Evolutionary conservation across 805 yeast species (phyloP).

Genomic region (Lachancea fermentati): DNA sequence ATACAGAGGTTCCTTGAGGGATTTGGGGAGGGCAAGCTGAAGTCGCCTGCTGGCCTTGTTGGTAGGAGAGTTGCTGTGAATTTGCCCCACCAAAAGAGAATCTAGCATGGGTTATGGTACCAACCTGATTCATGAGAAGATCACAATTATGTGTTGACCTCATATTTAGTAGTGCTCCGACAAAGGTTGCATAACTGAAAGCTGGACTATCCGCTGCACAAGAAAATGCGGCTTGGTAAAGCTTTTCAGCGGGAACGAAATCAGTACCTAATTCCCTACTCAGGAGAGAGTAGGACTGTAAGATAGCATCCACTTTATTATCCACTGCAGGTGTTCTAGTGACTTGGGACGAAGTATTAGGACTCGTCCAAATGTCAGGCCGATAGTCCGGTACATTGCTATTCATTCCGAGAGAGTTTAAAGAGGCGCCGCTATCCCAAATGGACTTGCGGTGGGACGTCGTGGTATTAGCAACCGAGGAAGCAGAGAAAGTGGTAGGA

Average conservation of each 20-base stretch:
- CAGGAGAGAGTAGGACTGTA: constrained; percentile 1
- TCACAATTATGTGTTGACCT: constrained; percentile 19
- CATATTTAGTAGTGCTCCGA: constrained; percentile 20
- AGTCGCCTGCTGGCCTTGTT: constrained; percentile 1
- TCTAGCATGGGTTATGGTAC: constrained; percentile 23
- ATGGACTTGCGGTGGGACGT: constrained; percentile 18
- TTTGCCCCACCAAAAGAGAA: constrained; percentile 11
- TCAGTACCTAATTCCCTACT: constrained; percentile 4
- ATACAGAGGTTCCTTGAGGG: neutral
- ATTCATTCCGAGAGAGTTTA: constrained; percentile 1
- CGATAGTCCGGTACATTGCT: constrained; percentile 1
- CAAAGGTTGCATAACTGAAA: constrained; percentile 15
- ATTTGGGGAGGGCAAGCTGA: neutral
- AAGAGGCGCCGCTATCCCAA: constrained; percentile 21
- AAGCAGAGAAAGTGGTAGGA: neutral
- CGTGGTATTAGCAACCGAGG: constrained; percentile 1
- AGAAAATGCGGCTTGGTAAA: constrained; percentile 19
- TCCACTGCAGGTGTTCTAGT: too few relatives aligned
- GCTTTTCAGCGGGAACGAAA: constrained; percentile 20
- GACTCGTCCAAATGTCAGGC: constrained; percentile 7
- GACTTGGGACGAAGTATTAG: neutral
- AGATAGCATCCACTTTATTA: neutral
- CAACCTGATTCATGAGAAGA: constrained; percentile 16
- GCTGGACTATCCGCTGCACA: constrained; percentile 11
- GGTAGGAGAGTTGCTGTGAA: constrained; percentile 1